These are phyloP conservation scores for Thinopyrum elongatum DNA, from an alignment of 176 grass and related monocot genomes.

Conservation along the genomic window DNA sequence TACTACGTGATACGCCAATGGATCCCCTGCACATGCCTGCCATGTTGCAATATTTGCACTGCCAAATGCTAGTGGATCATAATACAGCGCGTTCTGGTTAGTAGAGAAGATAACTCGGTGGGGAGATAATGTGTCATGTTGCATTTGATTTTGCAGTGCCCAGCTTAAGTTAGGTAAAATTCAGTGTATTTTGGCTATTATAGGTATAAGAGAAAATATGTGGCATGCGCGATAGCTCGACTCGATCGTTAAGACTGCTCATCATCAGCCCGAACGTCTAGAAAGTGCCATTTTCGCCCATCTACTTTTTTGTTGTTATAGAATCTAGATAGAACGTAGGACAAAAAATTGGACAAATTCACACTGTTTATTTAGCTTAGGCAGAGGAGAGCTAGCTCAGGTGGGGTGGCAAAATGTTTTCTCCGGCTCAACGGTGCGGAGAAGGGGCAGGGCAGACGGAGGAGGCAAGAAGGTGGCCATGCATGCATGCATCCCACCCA, in stretches of 20 bases:
- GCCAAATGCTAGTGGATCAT: not conserved
- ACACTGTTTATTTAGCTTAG: not conserved
- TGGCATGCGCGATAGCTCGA: too few species aligned
- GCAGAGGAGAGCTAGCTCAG: not conserved
- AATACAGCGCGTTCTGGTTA: not conserved
- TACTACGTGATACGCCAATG: conserved; percentile 22
- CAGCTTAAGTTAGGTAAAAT: not conserved
- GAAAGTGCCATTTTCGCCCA: not conserved
- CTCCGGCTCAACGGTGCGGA: not conserved
- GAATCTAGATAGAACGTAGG: not conserved
- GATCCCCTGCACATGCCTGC: not conserved
- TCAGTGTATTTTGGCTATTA: not conserved
- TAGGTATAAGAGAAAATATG: too few species aligned
- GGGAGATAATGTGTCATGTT: not conserved
- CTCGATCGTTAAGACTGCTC: too few species aligned
- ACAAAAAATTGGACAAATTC: not conserved
- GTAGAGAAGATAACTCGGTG: not conserved
- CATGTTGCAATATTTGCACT: not conserved
- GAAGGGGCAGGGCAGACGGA: not conserved
- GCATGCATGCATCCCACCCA: not conserved
- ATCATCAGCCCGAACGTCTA: not conserved
- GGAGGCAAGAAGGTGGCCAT: conserved; percentile 23
- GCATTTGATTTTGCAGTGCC: not conserved
- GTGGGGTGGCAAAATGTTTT: not conserved
- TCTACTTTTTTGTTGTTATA: not conserved